These are phyloP conservation scores for Dioscorea dumetorum DNA, from an alignment of 106 monocot species.

Conservation along the genomic window DNA sequence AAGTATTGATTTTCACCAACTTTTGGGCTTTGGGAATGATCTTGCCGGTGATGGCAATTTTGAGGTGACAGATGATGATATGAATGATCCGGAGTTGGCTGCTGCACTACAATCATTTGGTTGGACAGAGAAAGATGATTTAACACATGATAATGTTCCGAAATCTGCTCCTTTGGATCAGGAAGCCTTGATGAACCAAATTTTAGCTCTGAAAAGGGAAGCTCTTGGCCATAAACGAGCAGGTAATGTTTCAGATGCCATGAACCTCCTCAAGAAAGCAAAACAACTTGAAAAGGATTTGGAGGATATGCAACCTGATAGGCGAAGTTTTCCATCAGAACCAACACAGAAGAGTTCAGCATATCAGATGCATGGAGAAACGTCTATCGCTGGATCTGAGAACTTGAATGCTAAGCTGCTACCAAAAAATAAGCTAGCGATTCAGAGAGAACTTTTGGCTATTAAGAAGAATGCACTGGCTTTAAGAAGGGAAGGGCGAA, in stretches of 20 bases:
- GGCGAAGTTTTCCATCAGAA: constrained; percentile 6
- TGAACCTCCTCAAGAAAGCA: constrained; percentile 76
- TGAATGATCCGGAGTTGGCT: constrained; percentile 86
- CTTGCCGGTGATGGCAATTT: constrained; percentile 38
- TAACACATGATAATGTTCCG: constrained; percentile 1
- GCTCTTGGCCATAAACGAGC: constrained; percentile 59
- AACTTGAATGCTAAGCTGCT: constrained; percentile 5
- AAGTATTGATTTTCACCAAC: constrained; percentile 35
- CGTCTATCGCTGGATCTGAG: constrained; percentile 1
- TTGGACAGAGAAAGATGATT: constrained; percentile 61
- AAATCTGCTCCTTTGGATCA: constrained; percentile 14
- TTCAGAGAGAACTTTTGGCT: constrained; percentile 83
- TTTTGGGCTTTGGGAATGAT: constrained; percentile 39
- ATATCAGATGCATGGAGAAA: constrained; percentile 5
- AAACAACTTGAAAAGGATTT: constrained; percentile 77
- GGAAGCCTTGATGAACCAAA: constrained; percentile 35
- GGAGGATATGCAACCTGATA: constrained; percentile 17
- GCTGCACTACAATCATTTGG: constrained; percentile 87
- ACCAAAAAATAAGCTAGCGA: constrained; percentile 58
- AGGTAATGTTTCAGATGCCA: constrained; percentile 69
- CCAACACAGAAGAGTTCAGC: constrained; percentile 3
- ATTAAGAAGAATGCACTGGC: constrained; percentile 92
- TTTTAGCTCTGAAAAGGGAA: constrained; percentile 71
- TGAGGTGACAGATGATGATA: constrained; percentile 83
- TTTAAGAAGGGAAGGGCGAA: constrained; percentile 75